These are phyloP conservation scores for Cyberlindnera japonica DNA, from an alignment of 805 yeast species.

Conservation along the genomic window DNA sequence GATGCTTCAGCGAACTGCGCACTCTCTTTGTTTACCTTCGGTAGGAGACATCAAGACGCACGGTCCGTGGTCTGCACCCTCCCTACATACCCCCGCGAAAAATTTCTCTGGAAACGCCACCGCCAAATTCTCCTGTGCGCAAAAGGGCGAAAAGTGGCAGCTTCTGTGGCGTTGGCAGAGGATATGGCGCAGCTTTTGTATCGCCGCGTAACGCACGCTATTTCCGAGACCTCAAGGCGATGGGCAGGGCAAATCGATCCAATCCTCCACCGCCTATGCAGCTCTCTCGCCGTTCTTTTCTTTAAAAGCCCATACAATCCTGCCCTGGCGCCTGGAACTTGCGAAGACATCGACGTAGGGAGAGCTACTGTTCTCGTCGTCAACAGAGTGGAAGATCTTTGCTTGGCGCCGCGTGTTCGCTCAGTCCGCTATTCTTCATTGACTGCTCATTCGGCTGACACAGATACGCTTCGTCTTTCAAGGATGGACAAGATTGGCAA, in stretches of 20 bases:
- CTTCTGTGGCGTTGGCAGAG: background rate
- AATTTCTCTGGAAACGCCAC: background rate
- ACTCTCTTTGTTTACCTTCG: background rate
- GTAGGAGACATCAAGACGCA: background rate
- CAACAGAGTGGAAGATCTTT: too few species aligned
- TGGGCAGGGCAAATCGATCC: background rate
- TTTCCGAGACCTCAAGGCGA: conserved; percentile 3
- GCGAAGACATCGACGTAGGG: too few species aligned
- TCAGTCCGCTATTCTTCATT: too few species aligned
- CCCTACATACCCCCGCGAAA: background rate
- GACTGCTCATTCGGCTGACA: too few species aligned
- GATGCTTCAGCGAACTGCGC: too few species aligned
- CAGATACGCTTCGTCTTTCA: too few species aligned
- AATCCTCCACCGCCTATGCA: background rate
- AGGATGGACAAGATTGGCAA: conserved; percentile 9
- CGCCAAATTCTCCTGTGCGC: background rate
- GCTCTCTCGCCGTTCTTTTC: too few species aligned
- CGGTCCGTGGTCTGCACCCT: too few species aligned
- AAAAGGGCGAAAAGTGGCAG: background rate
- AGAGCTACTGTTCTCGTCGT: too few species aligned
- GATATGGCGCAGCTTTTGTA: background rate
- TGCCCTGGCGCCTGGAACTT: too few species aligned
- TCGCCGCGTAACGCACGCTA: conserved; percentile 9
- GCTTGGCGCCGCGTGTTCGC: too few species aligned
- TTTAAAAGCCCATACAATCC: too few species aligned